Conservation (phyloP, 1,284 basidiomycete species). For the Inonotus obliquus region DNA sequence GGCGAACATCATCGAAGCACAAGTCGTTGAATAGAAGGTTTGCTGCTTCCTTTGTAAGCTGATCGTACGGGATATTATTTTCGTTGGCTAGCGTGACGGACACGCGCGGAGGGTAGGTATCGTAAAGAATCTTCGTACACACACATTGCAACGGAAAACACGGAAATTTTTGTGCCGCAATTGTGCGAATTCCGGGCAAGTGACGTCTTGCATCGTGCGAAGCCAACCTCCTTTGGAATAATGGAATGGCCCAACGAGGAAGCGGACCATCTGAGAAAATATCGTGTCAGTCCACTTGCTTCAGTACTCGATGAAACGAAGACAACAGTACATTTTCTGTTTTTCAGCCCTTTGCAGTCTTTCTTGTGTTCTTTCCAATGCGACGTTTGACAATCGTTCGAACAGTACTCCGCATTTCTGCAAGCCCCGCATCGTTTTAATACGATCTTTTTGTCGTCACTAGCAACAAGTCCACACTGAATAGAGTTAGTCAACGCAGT, state of each 20-base stretch:
- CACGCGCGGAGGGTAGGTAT: not conserved
- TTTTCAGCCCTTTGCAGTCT: not conserved
- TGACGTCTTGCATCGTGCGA: not conserved
- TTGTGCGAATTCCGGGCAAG: not conserved
- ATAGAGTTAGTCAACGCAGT: not conserved
- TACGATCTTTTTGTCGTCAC: not conserved
- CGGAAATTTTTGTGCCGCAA: not conserved
- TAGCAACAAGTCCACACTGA: not conserved
- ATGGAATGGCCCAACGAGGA: not conserved
- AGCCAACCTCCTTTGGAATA: not conserved
- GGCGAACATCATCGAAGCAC: not conserved
- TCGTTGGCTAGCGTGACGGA: not conserved
- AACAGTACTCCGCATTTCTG: not conserved
- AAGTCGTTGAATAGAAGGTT: not conserved
- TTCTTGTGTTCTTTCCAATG: conserved; percentile 2
- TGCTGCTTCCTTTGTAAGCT: not conserved
- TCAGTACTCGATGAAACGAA: not conserved
- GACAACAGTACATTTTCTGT: not conserved
- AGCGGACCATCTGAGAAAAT: not conserved
- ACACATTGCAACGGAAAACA: not conserved
- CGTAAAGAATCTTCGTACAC: not conserved
- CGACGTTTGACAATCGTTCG: not conserved
- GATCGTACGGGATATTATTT: not conserved
- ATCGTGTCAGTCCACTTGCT: not conserved
- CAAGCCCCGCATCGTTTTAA: not conserved